Evolutionary conservation across 2,329 filamentous ascomycete genomes (phyloP).

Genomic region (Monilinia laxa): DNA sequence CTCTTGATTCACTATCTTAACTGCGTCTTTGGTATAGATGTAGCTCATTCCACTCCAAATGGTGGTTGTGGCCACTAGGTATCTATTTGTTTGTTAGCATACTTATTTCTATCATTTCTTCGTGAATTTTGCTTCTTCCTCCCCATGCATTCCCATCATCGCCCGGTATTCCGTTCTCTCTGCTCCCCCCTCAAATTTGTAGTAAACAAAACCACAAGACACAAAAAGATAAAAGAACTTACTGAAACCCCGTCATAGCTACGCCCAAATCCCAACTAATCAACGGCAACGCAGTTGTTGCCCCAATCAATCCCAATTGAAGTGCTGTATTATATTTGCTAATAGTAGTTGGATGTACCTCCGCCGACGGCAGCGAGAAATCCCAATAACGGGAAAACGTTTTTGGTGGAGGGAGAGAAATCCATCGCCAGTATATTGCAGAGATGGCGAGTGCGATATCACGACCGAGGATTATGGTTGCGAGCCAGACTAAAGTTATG

Average conservation of each 20-base stretch:
- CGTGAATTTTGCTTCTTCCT: too few relatives aligned
- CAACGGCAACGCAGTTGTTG: slow-evolving; percentile 78
- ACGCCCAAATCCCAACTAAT: slow-evolving; percentile 57
- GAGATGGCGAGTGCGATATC: slow-evolving; percentile 80
- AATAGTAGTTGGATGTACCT: slow-evolving; percentile 79
- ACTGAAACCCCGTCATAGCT: slow-evolving; percentile 63
- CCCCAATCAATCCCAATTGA: slow-evolving; percentile 82
- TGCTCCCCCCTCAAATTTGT: too few relatives aligned
- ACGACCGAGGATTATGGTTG: slow-evolving; percentile 84
- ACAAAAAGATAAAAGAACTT: slow-evolving; percentile 42
- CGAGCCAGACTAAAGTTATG: slow-evolving; percentile 68
- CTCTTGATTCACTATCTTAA: slow-evolving; percentile 69
- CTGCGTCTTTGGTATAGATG: slow-evolving; percentile 83
- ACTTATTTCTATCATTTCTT: slow-evolving; percentile 35
- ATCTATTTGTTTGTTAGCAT: slow-evolving; percentile 48
- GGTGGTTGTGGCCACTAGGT: slow-evolving; percentile 83
- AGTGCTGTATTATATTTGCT: slow-evolving; percentile 93
- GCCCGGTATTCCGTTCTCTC: not conserved
- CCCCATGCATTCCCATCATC: too few relatives aligned
- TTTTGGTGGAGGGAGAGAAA: slow-evolving; percentile 89
- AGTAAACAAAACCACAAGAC: not conserved
- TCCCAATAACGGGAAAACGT: slow-evolving; percentile 95
- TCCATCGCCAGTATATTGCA: slow-evolving; percentile 94
- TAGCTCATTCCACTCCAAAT: slow-evolving; percentile 94
- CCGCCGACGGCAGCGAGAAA: slow-evolving; percentile 84